Evolutionary conservation across 345 rosid species (phyloP), one percentile per base, ranked within the genome.

Genomic region (Eucalyptus tenuipes): DNA sequence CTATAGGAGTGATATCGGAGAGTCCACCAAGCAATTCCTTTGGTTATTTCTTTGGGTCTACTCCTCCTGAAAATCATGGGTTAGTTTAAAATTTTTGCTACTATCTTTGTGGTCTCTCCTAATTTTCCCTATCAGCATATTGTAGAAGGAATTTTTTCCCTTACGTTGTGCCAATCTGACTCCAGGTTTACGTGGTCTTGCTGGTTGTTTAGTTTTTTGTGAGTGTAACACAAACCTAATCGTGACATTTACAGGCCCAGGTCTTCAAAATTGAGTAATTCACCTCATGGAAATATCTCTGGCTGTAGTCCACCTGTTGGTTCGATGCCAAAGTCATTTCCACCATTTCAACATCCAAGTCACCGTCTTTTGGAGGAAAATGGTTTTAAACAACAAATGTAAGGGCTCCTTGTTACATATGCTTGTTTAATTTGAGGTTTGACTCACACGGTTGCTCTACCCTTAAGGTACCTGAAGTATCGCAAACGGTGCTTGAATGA

Each of bases 281-380:
- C 99, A 42, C 96, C 99, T 13, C 99, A 94, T 88, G 93, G 95
- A 87, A 82, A 89, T 88, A 96, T 94, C 88, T 93, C 93, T 81
- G 97, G 96, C 66, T 93, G 97, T 91, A 97, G 98, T 93, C 99
- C 99, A 75, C 99, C 98, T 9, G 98, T 98, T 81, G 99, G 99
- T 79, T 98, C 98, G 89, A 91, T 97, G 92, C 99, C 99, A 79
- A 98, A 96, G 91, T 93, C 99, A 86, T 94, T 98, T 90, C 99
- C 98, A 42, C 95, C 91, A 85, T 98, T 98, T 89, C 99, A 97
- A 91, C 99, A 98, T 94, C 99, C 98, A 13, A 97, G 99, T 91
- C 99, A 98, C 94, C 97, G 95, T 90, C 93, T 98, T 86, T 92
- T 98, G 87, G 99, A 98, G 94, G 98, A 97, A 90, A 97, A 98